Evolutionary conservation across 116 monocot genomes (phyloP), one percentile per base, ranked within the genome.

Genomic region (Dioscorea cayenensis): DNA sequence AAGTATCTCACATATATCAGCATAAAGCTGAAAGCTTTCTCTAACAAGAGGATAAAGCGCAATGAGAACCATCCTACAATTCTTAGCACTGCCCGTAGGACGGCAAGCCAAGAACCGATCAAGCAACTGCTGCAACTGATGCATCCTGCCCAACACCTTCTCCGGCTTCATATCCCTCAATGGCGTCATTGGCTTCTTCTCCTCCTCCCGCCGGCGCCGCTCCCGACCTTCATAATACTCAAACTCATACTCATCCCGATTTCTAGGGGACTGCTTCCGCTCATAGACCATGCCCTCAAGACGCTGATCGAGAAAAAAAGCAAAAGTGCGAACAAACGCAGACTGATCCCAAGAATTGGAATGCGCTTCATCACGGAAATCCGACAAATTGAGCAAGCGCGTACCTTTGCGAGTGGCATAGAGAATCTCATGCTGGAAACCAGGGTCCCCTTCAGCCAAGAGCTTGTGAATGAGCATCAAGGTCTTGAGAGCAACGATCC

Each of bases 11-110:
- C 91, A 89, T 21, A 94, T 61, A 66, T 91, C 85, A 0, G 91
- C 90, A 36, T 99, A 99, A 62, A 99, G 80, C 78, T 89, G 83
- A 75, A 96, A 99, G 77, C 97, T 93, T 72, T 94, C 94, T 49
- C 75, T 80, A 22, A 89, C 71, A 23, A 91, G 50, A 0, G 84
- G 85, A 70, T 94, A 94, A 28, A 99, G 85, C 0, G 87, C 91
- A 25, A 89, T 63, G 14, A 91, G 76, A 36, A 99, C 73, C 81
- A 99, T 74, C 49, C 89, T 72, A 66, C 76, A 71, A 74, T 75
- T 78, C 77, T 89, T 99, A 3, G 99, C 94, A 19, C 52, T 36
- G 5, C 91, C 99, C 0, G 89, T 91, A 25, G 94, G 99, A 13
- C 94, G 80, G 75, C 86, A 88, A 10, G 89, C 83, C 6, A 99